Percentiles rank a stretch among this genome's conserved stretches.
phyloP scores from a whole-genome alignment of 164 flowering plant species.

The grape (Vitis vinifera) region ASM3070453v1 NC_081823.1:9757501-9758000 shows the following conservation, averaged over 20 bases:
- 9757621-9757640: slow-evolving; percentile 95
- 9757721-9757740: not conserved
- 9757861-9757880: not conserved
- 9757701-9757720: slow-evolving; percentile 2
- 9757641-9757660: slow-evolving; percentile 16
- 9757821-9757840: no score
- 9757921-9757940: not conserved
- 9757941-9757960: not conserved
- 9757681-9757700: not conserved
- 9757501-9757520: not conserved
- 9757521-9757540: not conserved
- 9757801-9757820: no score
- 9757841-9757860: not conserved
- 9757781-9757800: no score
- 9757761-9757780: no score
- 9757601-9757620: slow-evolving; percentile 75
- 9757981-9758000: no score
- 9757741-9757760: no score
- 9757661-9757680: slow-evolving; percentile 2
- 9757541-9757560: slow-evolving; percentile 14
- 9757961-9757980: not conserved
- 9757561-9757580: slow-evolving; percentile 98
- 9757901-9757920: not conserved
- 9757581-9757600: slow-evolving; percentile 84
- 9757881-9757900: not conserved